Evolutionary conservation across 768 basidiomycete genomes (phyloP), one percentile per base, ranked within the genome.

Genomic region (Kwoniella sp.): DNA sequence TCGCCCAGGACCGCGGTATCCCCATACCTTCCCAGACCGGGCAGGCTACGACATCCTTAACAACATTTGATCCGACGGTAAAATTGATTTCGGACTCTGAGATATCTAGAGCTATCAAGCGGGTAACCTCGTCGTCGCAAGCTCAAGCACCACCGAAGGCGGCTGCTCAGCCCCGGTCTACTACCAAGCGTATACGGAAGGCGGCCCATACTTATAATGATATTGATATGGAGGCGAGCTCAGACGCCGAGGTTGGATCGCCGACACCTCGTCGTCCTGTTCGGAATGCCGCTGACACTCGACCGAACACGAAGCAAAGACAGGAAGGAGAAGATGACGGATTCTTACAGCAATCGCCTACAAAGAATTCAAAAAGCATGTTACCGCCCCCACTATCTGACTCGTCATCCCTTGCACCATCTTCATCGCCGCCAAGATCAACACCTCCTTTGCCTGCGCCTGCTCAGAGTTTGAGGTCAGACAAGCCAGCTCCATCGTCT

Each of bases 1-100:
- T 68, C 8, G 54, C 66, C 9, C 57, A 58, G 26, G 66, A 63
- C 51, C 50, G 66, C 5, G 26, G 22, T 4, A 67, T 67, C 50
- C 55, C 55, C 34, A 53, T 50, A 20, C 38, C 64, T 25, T 17
- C 25, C n/a, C 12, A n/a, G 0, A 37, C 63, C n/a, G n/a, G n/a
- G n/a, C 1, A 23, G 8, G 7, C 25, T 20, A 12, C 29, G n/a
- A 13, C 34, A 45, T 45, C 63, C 9, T 12, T n/a, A n/a, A n/a
- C n/a, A n/a, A n/a, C 54, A n/a, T 17, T 37, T 22, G 64, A 66
- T 22, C 38, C 64, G 5, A 25, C 37, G 3, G 28, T 54, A 5
- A 66, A 47, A 30, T n/a, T 66, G 1, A 47, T 66, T 28, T 66
- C 51, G 2, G 64, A 66, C 48, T 50, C 58, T 2, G 64, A 55